phyloP scores from a whole-genome alignment of 129 eudicot genomes.

The Rutidosis leptorrhynchoides region DNA sequence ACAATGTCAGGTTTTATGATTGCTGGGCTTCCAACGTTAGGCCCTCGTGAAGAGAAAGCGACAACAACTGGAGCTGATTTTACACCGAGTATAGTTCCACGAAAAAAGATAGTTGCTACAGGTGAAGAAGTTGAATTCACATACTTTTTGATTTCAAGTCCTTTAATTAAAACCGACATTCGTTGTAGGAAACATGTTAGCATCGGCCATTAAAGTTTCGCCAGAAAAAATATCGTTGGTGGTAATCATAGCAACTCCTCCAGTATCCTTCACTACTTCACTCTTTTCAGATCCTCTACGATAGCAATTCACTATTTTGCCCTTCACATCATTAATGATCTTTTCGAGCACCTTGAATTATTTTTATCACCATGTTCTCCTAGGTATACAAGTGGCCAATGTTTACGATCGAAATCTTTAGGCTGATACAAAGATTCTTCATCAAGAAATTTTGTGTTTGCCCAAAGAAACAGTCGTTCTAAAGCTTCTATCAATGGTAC shows the following conservation, averaged over 20 bases:
- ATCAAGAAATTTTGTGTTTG: conserved; percentile 24
- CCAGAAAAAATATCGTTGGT: conserved; percentile 30
- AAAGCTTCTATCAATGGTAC: conserved; percentile 26
- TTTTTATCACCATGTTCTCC: conserved; percentile 20
- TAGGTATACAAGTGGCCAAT: conserved; percentile 48
- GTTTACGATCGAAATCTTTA: conserved; percentile 17
- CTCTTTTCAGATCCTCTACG: conserved; percentile 18
- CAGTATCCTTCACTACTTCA: conserved; percentile 40
- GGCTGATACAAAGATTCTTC: conserved; percentile 20
- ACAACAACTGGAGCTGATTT: conserved; percentile 45
- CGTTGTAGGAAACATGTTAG: conserved; percentile 48
- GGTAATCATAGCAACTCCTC: conserved; percentile 59
- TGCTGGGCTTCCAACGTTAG: conserved; percentile 49
- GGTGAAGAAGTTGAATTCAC: conserved; percentile 42
- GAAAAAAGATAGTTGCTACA: conserved; percentile 37
- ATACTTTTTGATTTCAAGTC: conserved; percentile 25
- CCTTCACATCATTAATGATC: conserved; percentile 36
- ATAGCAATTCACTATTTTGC: conserved; percentile 12
- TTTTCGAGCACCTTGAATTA: conserved; percentile 21
- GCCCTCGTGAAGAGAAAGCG: conserved; percentile 58
- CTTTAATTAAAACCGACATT: conserved; percentile 39
- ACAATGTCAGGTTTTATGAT: conserved; percentile 55
- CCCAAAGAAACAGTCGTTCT: conserved; percentile 38
- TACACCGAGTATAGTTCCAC: conserved; percentile 38
- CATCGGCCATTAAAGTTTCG: conserved; percentile 29